Evolutionary conservation across 441 rosid species (phyloP).

Genomic region (Viola pubescens): DNA sequence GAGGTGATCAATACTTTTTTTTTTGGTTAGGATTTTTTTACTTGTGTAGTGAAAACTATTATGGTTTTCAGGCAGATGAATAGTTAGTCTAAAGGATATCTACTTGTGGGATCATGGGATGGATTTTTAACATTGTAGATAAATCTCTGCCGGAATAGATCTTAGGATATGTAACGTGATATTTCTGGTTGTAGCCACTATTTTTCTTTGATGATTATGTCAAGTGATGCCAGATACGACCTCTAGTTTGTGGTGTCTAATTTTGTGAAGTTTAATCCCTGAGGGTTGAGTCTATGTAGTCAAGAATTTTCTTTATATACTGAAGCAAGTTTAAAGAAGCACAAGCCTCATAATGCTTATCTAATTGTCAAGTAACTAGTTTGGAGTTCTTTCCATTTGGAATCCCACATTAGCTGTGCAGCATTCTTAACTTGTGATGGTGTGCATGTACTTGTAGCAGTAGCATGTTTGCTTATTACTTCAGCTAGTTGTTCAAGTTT

Average conservation of each 20-base stretch:
- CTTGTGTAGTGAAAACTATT: too few relatives aligned
- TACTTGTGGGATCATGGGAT: too few relatives aligned
- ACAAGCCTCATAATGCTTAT: not conserved
- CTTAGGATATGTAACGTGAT: not conserved
- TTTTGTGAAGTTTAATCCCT: slow-evolving; percentile 2
- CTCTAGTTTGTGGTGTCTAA: not conserved
- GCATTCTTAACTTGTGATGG: not conserved
- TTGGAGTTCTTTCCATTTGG: not conserved
- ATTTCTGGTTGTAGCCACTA: not conserved
- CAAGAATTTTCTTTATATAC: not conserved
- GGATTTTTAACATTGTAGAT: too few relatives aligned
- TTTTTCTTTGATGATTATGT: not conserved
- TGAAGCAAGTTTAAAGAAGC: not conserved
- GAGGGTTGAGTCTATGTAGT: not conserved
- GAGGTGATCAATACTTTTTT: slow-evolving; percentile 3
- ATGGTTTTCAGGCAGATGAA: too few relatives aligned
- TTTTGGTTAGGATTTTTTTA: too few relatives aligned
- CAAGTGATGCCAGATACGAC: not conserved
- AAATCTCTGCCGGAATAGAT: not conserved
- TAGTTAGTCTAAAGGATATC: too few relatives aligned
- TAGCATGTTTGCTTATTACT: not conserved
- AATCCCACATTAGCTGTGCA: slow-evolving; percentile 1
- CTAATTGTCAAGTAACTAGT: not conserved
- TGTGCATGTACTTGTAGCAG: not conserved
- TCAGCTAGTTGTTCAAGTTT: not conserved